Evolutionary conservation across 2,329 filamentous ascomycete species (phyloP).

Genomic region (Dactylonectria estremocensis): DNA sequence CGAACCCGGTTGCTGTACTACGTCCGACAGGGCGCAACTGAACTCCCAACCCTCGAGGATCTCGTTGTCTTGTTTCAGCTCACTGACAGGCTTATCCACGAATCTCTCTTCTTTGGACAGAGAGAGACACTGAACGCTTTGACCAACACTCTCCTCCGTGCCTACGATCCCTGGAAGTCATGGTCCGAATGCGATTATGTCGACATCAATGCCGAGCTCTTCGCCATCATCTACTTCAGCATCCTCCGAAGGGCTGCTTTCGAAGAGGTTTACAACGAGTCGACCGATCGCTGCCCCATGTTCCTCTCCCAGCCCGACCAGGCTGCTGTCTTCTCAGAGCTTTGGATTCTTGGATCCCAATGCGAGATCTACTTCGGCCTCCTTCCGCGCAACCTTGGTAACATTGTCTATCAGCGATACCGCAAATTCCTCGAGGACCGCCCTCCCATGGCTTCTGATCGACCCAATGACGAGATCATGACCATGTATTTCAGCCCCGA

Average conservation of each 20-base stretch:
- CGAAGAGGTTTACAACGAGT: constrained; percentile 40
- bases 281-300: constrained; percentile 38
- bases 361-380: constrained; percentile 41
- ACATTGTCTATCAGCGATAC: constrained; percentile 32
- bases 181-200: constrained; percentile 24
- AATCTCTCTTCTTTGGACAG: constrained; percentile 31
- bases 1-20: constrained; percentile 22
- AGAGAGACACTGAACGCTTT: constrained; percentile 18
- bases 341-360: constrained; percentile 40
- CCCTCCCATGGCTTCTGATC: constrained; percentile 33
- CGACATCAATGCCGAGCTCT: constrained; percentile 37
- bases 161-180: constrained; percentile 26
- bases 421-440: constrained; percentile 23
- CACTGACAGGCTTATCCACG: constrained; percentile 12
- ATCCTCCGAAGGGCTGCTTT: constrained; percentile 33
- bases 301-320: constrained; percentile 40
- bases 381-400: constrained; percentile 35
- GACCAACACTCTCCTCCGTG: constrained; percentile 1
- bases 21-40: constrained; percentile 15
- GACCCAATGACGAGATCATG: constrained; percentile 39
- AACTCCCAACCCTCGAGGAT: constrained; percentile 27
- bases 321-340: constrained; percentile 40
- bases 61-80: constrained; percentile 23
- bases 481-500: constrained; percentile 40
- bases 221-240: constrained; percentile 35